Percentiles rank a stretch among this genome's conserved stretches.
These are phyloP conservation scores for Mimosa pudica DNA, from an alignment of 306 rosid species.

Conservation along the genomic window DNA sequence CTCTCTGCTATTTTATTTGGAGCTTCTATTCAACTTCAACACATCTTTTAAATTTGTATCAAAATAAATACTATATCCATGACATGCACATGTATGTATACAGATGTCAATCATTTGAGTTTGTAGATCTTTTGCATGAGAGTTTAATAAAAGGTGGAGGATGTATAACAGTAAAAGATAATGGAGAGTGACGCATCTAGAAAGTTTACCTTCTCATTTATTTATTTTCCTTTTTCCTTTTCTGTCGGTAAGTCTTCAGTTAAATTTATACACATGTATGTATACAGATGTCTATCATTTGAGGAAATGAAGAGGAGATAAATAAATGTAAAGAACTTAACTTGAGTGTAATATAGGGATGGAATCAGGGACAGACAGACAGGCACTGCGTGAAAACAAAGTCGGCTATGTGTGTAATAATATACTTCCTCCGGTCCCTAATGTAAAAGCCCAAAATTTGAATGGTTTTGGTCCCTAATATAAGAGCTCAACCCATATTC, in stretches of 20 bases:
- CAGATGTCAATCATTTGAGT: conserved; percentile 13
- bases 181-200: conserved; percentile 40
- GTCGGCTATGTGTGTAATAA: background rate
- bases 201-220: conserved; percentile 27
- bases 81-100: conserved; percentile 13
- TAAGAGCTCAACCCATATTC: too few species aligned
- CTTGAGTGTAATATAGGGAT: conserved; percentile 14
- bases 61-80: background rate
- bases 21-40: background rate
- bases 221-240: background rate
- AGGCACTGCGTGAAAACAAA: conserved; percentile 31
- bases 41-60: background rate
- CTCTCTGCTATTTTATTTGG: background rate
- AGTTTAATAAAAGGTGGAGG: conserved; percentile 38
- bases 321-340: background rate
- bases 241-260: background rate
- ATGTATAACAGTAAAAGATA: conserved; percentile 36
- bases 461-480: too few species aligned
- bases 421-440: too few species aligned
- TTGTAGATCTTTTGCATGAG: conserved; percentile 21
- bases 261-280: background rate
- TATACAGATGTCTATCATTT: too few species aligned
- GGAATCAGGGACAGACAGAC: conserved; percentile 38
- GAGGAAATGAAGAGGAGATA: background rate
- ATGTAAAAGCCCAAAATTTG: too few species aligned